A percentile compares a stretch with the other conserved stretches of the same genome.
Conservation (phyloP, 1,139 yeast species). For the Scheffersomyces lignicola region DNA sequence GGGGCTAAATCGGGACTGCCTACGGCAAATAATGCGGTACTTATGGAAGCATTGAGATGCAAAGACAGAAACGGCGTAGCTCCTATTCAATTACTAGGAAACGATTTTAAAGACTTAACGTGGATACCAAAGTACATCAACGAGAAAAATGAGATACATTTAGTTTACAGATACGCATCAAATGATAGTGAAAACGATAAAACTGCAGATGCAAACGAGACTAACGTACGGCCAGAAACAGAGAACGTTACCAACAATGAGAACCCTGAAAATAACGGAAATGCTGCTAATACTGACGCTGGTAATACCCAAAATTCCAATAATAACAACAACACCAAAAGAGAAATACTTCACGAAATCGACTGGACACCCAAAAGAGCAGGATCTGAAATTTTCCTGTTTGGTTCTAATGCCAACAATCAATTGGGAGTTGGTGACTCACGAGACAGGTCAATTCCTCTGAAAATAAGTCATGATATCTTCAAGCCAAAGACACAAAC, state of each 20-base stretch:
- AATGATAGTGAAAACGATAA: conserved; percentile 6
- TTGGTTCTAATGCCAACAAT: conserved; percentile 67
- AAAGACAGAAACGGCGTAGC: conserved; percentile 70
- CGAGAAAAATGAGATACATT: conserved; percentile 24
- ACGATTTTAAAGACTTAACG: conserved; percentile 38
- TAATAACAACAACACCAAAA: conserved; percentile 1
- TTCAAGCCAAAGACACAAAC: conserved; percentile 15
- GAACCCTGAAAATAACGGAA: background rate
- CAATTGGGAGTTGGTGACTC: conserved; percentile 71
- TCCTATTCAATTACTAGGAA: conserved; percentile 58
- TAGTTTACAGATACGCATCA: conserved; percentile 22
- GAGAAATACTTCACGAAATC: conserved; percentile 12
- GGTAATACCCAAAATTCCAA: background rate
- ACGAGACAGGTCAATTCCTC: conserved; percentile 50
- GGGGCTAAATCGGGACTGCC: conserved; percentile 15
- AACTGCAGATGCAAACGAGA: conserved; percentile 5
- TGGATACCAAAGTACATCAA: conserved; percentile 50
- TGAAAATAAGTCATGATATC: conserved; percentile 24
- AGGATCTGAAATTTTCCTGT: conserved; percentile 60
- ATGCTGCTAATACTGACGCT: background rate
- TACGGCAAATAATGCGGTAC: conserved; percentile 21
- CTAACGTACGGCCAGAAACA: conserved; percentile 2
- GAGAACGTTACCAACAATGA: background rate
- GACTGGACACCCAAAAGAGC: conserved; percentile 46
- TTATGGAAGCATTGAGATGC: conserved; percentile 45